phyloP scores from a whole-genome alignment of 371 early-diverging fungal genomes.

The Cokeromyces recurvatus region DNA sequence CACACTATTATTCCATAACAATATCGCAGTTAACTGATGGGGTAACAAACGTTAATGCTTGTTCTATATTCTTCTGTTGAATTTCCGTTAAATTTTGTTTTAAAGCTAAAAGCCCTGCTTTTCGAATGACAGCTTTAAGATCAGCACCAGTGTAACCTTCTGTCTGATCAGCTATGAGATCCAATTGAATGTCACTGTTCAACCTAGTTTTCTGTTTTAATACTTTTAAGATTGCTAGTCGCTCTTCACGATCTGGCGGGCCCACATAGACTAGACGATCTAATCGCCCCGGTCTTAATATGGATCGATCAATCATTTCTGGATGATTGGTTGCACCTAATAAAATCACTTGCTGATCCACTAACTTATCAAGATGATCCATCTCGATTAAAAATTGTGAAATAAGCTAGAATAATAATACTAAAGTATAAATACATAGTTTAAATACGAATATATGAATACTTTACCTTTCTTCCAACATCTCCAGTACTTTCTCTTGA shows the following conservation, averaged over 20 bases:
- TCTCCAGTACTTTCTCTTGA: slow-evolving; percentile 55
- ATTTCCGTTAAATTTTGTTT: slow-evolving; percentile 9
- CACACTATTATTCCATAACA: no score
- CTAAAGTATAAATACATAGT: no score
- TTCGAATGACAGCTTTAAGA: slow-evolving; percentile 73
- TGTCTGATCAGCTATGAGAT: slow-evolving; percentile 41
- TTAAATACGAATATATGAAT: no score
- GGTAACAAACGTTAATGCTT: slow-evolving; percentile 6
- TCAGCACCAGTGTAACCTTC: slow-evolving; percentile 79
- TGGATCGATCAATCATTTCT: slow-evolving; percentile 71
- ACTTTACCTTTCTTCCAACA: slow-evolving; percentile 56
- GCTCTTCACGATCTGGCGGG: slow-evolving; percentile 62
- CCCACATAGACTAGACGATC: slow-evolving; percentile 81
- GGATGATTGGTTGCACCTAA: slow-evolving; percentile 92
- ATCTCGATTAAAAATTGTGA: slow-evolving; percentile 79
- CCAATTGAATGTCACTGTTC: slow-evolving; percentile 47
- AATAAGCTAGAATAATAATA: slow-evolving; percentile 50
- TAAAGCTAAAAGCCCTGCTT: slow-evolving; percentile 66
- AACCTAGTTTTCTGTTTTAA: slow-evolving; percentile 51
- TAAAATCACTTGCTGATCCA: slow-evolving; percentile 57
- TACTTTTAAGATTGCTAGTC: slow-evolving; percentile 70
- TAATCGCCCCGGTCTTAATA: slow-evolving; percentile 86
- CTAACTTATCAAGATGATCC: slow-evolving; percentile 55
- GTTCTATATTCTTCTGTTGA: slow-evolving; percentile 8
- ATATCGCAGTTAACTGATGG: slow-evolving; percentile 3